These are phyloP conservation scores for Leccinum griseonigrum DNA, from an alignment of 1,284 basidiomycete genomes.

Conservation along the genomic window DNA sequence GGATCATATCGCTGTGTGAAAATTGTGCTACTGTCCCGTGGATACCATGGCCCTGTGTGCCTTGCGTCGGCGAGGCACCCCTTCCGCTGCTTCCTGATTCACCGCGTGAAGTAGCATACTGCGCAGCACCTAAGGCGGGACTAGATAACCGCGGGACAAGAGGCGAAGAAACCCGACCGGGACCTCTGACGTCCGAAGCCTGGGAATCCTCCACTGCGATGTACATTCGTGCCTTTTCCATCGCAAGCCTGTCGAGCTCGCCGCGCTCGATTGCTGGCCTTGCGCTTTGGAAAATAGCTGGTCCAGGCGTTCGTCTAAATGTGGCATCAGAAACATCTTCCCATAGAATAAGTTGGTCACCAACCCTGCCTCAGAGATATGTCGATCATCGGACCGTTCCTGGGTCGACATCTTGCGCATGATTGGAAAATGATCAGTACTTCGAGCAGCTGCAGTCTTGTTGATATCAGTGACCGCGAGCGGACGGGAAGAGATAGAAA, in stretches of 20 bases:
- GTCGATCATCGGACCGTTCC: not conserved
- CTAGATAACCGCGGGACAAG: not conserved
- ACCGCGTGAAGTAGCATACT: not conserved
- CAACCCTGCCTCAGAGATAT: constrained; percentile 4
- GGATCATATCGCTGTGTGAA: not conserved
- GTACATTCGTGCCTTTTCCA: not conserved
- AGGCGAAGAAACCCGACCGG: not conserved
- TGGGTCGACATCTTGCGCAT: too few relatives aligned
- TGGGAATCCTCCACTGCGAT: not conserved
- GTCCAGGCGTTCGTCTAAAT: constrained; percentile 1
- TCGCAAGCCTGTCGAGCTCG: not conserved
- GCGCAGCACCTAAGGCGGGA: not conserved
- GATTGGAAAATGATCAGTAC: not conserved
- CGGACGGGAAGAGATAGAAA: not conserved
- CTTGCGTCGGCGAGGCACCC: not conserved
- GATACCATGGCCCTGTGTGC: not conserved
- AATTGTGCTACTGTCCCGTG: not conserved
- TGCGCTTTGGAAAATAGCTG: not conserved
- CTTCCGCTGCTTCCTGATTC: not conserved
- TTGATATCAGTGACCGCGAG: not conserved
- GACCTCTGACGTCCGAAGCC: not conserved
- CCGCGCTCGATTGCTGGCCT: not conserved
- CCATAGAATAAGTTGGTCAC: constrained; percentile 1
- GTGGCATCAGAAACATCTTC: constrained; percentile 2
- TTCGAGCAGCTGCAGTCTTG: not conserved